Percentiles rank a stretch among this genome's conserved stretches.
Conservation (phyloP, 1,139 yeast species). For the Scheffersomyces illinoinensis region DNA sequence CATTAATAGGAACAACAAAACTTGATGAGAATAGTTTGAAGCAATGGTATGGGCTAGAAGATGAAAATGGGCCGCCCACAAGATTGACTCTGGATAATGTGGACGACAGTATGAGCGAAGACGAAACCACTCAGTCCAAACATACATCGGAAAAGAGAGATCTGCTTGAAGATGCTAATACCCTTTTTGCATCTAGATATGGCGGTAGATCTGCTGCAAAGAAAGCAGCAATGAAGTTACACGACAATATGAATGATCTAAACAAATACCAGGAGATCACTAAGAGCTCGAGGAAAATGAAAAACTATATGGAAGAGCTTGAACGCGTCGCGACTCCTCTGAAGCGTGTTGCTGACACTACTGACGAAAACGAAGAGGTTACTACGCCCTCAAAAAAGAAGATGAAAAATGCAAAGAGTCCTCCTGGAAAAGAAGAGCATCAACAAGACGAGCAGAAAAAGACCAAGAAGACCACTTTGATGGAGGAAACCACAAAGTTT, state of each 20-base stretch:
- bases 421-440: not conserved
- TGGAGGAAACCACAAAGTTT: slow-evolving; percentile 7
- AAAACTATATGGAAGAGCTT: slow-evolving; percentile 36
- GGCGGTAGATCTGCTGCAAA: slow-evolving; percentile 57
- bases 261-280: slow-evolving; percentile 56
- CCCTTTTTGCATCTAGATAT: slow-evolving; percentile 8
- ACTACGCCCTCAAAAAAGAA: slow-evolving; percentile 2
- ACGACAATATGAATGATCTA: slow-evolving; percentile 65
- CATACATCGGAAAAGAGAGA: not conserved
- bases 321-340: slow-evolving; percentile 17
- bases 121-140: slow-evolving; percentile 15
- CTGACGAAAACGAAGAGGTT: slow-evolving; percentile 2
- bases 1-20: slow-evolving; percentile 53
- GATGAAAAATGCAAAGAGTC: not conserved
- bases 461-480: slow-evolving; percentile 6
- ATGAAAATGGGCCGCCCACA: slow-evolving; percentile 10
- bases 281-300: slow-evolving; percentile 42
- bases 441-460: not conserved
- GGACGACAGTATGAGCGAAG: slow-evolving; percentile 41
- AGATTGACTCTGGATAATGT: slow-evolving; percentile 17
- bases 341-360: slow-evolving; percentile 4
- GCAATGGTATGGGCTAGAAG: slow-evolving; percentile 34
- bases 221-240: slow-evolving; percentile 67
- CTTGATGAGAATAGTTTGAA: slow-evolving; percentile 42
- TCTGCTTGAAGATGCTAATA: slow-evolving; percentile 1